Evolutionary conservation across 176 grass and related monocot genomes (phyloP), one percentile per base, ranked within the genome.

Genomic region (Hsuehochloa calcarea): DNA sequence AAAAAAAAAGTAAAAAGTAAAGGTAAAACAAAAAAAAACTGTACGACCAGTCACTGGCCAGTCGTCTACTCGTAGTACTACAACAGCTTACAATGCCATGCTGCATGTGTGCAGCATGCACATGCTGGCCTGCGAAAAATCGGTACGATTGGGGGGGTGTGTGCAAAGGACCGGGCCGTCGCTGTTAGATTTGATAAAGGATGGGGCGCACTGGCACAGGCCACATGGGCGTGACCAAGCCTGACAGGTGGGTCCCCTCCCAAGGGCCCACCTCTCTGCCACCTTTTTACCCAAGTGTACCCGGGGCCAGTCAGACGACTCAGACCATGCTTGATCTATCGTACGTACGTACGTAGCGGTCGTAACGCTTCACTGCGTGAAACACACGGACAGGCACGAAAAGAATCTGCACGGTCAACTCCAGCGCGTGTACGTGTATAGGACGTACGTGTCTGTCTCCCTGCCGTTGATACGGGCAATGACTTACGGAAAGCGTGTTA

Each of bases 141-240:
- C 27, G 75, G 65, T 79, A 85, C 74, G 84, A 78, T 64, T 35
- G 54, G 50, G 25, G 49, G 25, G n/a, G n/a, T n/a, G n/a, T n/a
- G n/a, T n/a, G 55, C 52, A 10, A 34, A 66, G 45, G 55, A 79
- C 75, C 84, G 78, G 76, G 20, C 70, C 50, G 39, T 49, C 62
- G 71, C 67, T 47, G 79, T 75, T 82, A 71, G 78, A 52, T 80
- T 75, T 87, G 37, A 68, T 87, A 68, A 87, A 87, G 74, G 85
- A 49, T 87, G 85, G 49, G 70, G 62, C 70, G 65, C 78, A 27
- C 78, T 74, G 71, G 46, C 60, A 29, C 10, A 76, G 70, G 47
- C 78, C 71, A 87, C 79, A 87, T 87, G 85, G 71, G 79, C 6
- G 31, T 87, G 85, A 87, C 85, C 47, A 23, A 41, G 85, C 77